Evolutionary conservation across 1,284 basidiomycete species (phyloP).

Genomic region (Xanthoconium separans): DNA sequence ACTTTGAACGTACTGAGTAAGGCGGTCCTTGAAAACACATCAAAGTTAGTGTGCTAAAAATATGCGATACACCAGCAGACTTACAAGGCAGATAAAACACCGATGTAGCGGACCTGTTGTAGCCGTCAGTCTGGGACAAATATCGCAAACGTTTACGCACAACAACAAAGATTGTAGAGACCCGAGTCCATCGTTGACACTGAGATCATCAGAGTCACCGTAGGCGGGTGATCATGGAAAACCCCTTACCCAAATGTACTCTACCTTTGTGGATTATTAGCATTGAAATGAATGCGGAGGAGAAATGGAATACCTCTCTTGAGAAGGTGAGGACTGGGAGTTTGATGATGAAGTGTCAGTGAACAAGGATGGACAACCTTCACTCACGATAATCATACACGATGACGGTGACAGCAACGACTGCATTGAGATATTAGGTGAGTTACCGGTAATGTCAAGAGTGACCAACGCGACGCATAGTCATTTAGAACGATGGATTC

Average conservation of each 20-base stretch:
- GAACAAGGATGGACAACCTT: too few relatives aligned
- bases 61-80: background rate
- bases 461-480: too few relatives aligned
- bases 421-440: too few relatives aligned
- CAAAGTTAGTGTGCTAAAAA: background rate
- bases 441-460: too few relatives aligned
- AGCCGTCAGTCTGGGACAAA: background rate
- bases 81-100: background rate
- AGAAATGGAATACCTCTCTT: background rate
- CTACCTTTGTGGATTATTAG: background rate
- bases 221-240: background rate
- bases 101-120: conserved; percentile 6
- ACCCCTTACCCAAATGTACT: background rate
- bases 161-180: background rate
- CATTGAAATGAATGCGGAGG: accelerated
- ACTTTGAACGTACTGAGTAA: background rate
- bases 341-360: too few relatives aligned
- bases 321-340: background rate
- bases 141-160: background rate
- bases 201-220: background rate
- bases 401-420: too few relatives aligned
- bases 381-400: too few relatives aligned
- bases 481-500: too few relatives aligned
- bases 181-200: background rate
- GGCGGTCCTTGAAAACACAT: background rate